Conservation (phyloP, 106 monocot genomes). For the Dioscorea dumetorum region DNA sequence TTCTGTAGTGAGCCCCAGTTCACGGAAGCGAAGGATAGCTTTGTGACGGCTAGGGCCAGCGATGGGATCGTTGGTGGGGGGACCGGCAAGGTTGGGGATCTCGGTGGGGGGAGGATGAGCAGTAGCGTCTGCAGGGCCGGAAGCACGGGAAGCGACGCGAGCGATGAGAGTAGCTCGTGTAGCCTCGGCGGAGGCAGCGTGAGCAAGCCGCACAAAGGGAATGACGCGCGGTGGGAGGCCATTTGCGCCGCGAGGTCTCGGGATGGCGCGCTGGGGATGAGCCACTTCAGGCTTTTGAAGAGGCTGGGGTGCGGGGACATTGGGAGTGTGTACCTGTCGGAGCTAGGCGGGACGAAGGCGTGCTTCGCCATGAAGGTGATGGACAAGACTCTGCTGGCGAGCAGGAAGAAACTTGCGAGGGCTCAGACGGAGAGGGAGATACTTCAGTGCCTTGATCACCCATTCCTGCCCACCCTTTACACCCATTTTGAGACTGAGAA, state of each 20-base stretch:
- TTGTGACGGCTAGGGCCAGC: neutral
- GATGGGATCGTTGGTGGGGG: neutral
- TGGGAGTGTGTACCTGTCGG: constrained; percentile 1
- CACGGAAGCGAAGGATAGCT: neutral
- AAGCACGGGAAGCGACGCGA: neutral
- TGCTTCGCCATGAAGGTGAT: constrained; percentile 1
- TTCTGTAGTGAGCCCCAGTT: neutral
- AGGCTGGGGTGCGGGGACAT: neutral
- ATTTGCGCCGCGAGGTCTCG: neutral
- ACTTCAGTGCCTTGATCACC: neutral
- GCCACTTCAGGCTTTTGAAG: neutral
- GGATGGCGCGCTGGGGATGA: neutral
- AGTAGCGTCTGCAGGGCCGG: neutral
- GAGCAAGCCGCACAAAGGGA: neutral
- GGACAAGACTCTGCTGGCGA: neutral
- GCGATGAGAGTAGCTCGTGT: neutral
- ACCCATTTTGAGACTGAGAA: too few species aligned
- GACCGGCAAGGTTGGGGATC: neutral
- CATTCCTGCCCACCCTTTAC: neutral
- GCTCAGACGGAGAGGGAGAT: constrained; percentile 2
- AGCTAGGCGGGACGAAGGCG: neutral
- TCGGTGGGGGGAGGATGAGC: neutral
- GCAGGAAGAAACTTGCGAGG: neutral
- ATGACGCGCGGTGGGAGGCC: neutral
- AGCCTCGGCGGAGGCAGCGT: neutral